phyloP scores from a whole-genome alignment of 1,139 yeast genomes.

The Hanseniaspora sp. region DNA sequence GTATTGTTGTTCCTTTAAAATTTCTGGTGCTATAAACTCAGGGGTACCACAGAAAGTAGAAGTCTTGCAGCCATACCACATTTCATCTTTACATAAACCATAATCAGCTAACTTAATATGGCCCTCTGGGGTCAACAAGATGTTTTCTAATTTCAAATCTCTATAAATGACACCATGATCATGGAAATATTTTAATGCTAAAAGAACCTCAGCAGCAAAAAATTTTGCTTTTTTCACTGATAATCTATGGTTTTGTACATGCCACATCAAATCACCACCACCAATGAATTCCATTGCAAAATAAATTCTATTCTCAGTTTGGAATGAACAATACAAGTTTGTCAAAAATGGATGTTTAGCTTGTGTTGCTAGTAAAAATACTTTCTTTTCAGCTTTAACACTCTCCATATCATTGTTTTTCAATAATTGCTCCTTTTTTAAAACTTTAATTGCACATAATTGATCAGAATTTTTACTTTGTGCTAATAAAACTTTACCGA shows the following conservation, averaged over 20 bases:
- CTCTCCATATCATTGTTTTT: slow-evolving; percentile 95
- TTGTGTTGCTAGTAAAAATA: slow-evolving; percentile 77
- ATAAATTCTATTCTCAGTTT: slow-evolving; percentile 91
- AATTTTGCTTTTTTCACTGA: slow-evolving; percentile 88
- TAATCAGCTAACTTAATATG: slow-evolving; percentile 95
- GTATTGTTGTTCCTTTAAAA: slow-evolving; percentile 80
- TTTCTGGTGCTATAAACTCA: slow-evolving; percentile 98
- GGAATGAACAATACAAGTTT: slow-evolving; percentile 89
- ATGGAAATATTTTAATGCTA: slow-evolving; percentile 86
- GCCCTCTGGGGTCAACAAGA: slow-evolving; percentile 78
- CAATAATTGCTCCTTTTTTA: slow-evolving; percentile 87
- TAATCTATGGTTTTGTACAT: slow-evolving; percentile 83
- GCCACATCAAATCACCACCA: slow-evolving; percentile 99
- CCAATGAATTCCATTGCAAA: slow-evolving; percentile 96
- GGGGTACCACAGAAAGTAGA: slow-evolving; percentile 98
- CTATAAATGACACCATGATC: slow-evolving; percentile 93
- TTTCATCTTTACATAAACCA: slow-evolving; percentile 90
- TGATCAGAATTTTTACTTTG: slow-evolving; percentile 66
- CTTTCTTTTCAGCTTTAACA: slow-evolving; percentile 85
- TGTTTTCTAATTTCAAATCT: slow-evolving; percentile 90
- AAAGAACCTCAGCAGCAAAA: slow-evolving; percentile 89
- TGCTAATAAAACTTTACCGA: slow-evolving; percentile 95
- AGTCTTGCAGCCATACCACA: slow-evolving; percentile 86
- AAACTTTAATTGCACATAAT: slow-evolving; percentile 86
- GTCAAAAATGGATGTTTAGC: slow-evolving; percentile 88